A percentile compares a stretch with the other conserved stretches of the same genome.
Evolutionary conservation across 208 protist species (phyloP).

Genomic region (Borovskyia barvae): DNA sequence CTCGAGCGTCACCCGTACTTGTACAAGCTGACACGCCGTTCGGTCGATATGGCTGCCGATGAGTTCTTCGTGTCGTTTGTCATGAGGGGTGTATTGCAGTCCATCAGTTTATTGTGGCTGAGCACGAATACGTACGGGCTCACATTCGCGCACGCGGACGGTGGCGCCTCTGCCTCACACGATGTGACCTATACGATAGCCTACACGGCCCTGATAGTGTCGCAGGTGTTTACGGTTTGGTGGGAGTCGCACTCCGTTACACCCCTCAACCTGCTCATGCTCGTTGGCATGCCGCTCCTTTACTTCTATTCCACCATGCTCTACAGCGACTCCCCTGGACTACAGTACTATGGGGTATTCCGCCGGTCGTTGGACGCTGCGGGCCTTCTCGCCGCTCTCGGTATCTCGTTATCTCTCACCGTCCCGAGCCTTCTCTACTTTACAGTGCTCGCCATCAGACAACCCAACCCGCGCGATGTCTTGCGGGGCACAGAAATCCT

Average conservation of each 20-base stretch:
- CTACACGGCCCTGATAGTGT: conserved; percentile 86
- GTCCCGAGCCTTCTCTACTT: conserved; percentile 43
- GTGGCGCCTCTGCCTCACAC: conserved; percentile 41
- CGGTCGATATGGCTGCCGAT: conserved; percentile 42
- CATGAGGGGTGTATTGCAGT: conserved; percentile 73
- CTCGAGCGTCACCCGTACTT: conserved; percentile 69
- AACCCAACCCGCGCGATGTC: conserved; percentile 57
- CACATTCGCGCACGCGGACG: conserved; percentile 28
- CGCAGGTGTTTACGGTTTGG: conserved; percentile 83
- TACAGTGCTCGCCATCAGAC: conserved; percentile 1
- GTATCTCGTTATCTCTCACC: conserved; percentile 35
- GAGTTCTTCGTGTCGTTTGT: conserved; percentile 81
- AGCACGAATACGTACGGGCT: conserved; percentile 35
- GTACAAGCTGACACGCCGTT: conserved; percentile 68
- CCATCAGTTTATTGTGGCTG: conserved; percentile 60
- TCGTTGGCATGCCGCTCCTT: conserved; percentile 71
- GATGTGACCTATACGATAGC: conserved; percentile 80
- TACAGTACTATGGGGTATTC: conserved; percentile 75
- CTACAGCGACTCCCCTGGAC: conserved; percentile 37
- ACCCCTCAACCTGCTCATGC: conserved; percentile 49
- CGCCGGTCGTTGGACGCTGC: conserved; percentile 31
- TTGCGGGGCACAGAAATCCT: conserved; percentile 35
- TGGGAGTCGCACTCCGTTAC: conserved; percentile 87
- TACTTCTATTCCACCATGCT: conserved; percentile 46
- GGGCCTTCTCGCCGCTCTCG: conserved; percentile 39